Percentiles rank a stretch among this genome's conserved stretches.
Conservation (phyloP, 495 filamentous ascomycete genomes). For the Talaromyces adpressus region DNA sequence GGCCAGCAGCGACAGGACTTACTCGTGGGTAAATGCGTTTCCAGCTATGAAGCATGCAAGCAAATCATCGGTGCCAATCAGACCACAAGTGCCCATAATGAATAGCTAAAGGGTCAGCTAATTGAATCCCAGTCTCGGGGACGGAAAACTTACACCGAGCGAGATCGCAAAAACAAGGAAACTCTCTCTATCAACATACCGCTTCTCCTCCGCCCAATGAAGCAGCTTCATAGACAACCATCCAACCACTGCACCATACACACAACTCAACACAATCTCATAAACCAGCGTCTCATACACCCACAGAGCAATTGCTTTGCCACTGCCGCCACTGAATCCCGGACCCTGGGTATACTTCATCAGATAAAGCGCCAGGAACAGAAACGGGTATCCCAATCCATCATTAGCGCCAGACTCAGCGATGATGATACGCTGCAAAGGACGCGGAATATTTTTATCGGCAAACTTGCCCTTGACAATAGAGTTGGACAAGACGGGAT, state of each 20-base stretch:
- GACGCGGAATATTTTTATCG: constrained; percentile 77
- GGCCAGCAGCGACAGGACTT: constrained; percentile 13
- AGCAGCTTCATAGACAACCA: constrained; percentile 76
- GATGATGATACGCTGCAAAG: constrained; percentile 78
- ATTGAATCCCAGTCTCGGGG: constrained; percentile 1
- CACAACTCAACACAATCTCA: constrained; percentile 68
- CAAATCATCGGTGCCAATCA: constrained; percentile 88
- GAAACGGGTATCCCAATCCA: constrained; percentile 87
- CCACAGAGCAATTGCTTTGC: constrained; percentile 72
- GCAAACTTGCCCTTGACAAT: constrained; percentile 95
- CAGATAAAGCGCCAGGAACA: constrained; percentile 79
- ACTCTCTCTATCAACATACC: constrained; percentile 82
- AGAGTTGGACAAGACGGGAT: constrained; percentile 81
- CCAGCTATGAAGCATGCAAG: constrained; percentile 92
- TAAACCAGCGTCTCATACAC: constrained; percentile 85
- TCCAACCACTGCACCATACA: constrained; percentile 71
- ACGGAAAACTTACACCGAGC: constrained; percentile 52
- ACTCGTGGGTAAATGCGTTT: constrained; percentile 83
- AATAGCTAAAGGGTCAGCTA: constrained; percentile 47
- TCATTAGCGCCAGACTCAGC: constrained; percentile 91
- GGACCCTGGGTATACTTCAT: constrained; percentile 64
- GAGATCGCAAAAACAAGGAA: constrained; percentile 85
- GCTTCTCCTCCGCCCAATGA: constrained; percentile 75
- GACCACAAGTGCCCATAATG: constrained; percentile 76
- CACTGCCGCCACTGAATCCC: constrained; percentile 49